phyloP scores from a whole-genome alignment of 2,329 filamentous ascomycete species.

The Claviceps pusilla region DNA sequence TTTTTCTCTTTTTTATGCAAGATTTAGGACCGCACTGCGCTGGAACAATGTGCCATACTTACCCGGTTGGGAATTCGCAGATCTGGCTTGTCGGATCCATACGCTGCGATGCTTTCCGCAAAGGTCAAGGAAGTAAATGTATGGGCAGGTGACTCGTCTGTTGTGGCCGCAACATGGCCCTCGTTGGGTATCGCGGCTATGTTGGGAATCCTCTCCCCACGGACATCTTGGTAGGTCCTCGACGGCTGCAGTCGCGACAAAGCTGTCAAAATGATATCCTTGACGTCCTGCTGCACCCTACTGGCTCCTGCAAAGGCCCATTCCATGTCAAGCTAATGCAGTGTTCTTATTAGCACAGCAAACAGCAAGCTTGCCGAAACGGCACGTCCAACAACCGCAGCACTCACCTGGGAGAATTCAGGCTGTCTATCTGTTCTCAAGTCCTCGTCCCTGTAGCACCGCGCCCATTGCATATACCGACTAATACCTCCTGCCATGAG shows the following conservation, averaged over 20 bases:
- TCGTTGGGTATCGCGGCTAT: conserved; percentile 12
- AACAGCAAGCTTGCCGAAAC: not conserved
- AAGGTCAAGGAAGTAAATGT: conserved; percentile 21
- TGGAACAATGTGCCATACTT: conserved; percentile 9
- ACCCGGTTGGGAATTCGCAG: conserved; percentile 57
- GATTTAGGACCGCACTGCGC: not conserved
- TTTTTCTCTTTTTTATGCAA: no score
- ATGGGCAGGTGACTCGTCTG: conserved; percentile 14
- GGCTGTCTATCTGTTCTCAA: conserved; percentile 83
- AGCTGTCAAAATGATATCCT: conserved; percentile 19
- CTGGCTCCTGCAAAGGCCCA: conserved; percentile 63
- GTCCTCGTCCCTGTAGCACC: conserved; percentile 92
- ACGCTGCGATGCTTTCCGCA: conserved; percentile 50
- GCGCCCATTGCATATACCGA: conserved; percentile 82
- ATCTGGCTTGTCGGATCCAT: conserved; percentile 89
- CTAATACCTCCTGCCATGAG: conserved; percentile 80
- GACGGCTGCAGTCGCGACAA: conserved; percentile 15
- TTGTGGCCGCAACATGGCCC: not conserved
- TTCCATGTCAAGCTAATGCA: conserved; percentile 65
- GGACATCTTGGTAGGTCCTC: conserved; percentile 49
- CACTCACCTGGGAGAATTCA: conserved; percentile 72
- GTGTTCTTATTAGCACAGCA: conserved; percentile 1
- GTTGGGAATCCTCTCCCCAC: conserved; percentile 20
- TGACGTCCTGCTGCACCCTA: conserved; percentile 20
- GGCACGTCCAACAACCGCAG: not conserved